Conservation (phyloP, 805 yeast species). For the Candida anglica region DNA sequence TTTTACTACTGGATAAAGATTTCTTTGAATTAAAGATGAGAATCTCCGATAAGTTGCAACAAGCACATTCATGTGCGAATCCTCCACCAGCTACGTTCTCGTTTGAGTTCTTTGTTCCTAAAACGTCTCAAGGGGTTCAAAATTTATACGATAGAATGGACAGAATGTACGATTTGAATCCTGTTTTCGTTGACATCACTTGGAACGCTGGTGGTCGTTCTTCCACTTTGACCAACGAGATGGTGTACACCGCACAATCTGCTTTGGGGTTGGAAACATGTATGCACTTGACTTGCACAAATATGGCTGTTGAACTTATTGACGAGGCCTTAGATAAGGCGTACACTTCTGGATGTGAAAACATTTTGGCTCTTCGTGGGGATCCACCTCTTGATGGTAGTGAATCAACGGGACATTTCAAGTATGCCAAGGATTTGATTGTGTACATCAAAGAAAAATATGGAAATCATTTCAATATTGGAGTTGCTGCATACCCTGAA, state of each 20-base stretch:
- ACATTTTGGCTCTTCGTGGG: conserved; percentile 90
- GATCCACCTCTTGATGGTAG: conserved; percentile 84
- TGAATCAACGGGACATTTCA: conserved; percentile 78
- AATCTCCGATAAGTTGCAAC: conserved; percentile 38
- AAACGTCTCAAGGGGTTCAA: conserved; percentile 95
- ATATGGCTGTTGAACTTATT: conserved; percentile 77
- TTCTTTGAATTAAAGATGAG: too few relatives aligned
- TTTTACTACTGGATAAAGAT: neutral
- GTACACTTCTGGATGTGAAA: conserved; percentile 88
- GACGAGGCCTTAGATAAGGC: conserved; percentile 86
- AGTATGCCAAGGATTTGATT: conserved; percentile 84
- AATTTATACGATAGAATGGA: conserved; percentile 96
- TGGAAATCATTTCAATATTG: conserved; percentile 89
- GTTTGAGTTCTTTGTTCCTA: conserved; percentile 95
- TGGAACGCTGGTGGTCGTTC: conserved; percentile 98
- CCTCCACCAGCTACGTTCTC: conserved; percentile 73
- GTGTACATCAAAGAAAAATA: conserved; percentile 68
- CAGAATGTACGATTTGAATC: conserved; percentile 89
- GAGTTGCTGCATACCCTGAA: conserved; percentile 97
- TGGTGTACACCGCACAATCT: conserved; percentile 86
- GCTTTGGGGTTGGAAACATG: conserved; percentile 93
- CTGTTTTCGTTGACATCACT: conserved; percentile 90
- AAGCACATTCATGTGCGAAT: conserved; percentile 35
- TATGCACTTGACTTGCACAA: conserved; percentile 97
- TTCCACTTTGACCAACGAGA: conserved; percentile 80